Percentiles rank a stretch among this genome's conserved stretches.
phyloP scores from a whole-genome alignment of 768 basidiomycete genomes.

The Suillus plorans region DNA sequence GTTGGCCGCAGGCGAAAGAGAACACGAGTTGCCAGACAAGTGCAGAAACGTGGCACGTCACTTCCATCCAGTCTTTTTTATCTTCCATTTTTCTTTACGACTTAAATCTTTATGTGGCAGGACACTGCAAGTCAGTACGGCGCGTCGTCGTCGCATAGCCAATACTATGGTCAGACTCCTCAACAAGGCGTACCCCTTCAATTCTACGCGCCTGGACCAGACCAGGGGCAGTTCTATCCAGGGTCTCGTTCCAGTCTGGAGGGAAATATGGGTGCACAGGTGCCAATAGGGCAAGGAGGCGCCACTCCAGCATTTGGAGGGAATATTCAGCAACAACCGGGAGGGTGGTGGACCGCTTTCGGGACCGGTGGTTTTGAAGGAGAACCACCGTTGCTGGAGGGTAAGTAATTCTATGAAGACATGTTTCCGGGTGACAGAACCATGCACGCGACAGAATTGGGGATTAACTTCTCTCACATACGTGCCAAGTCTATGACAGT shows the following conservation, averaged over 20 bases:
- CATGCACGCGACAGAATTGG: conserved; percentile 64
- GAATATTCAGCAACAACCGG: conserved; percentile 62
- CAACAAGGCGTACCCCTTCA: conserved; percentile 65
- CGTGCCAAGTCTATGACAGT: conserved; percentile 92
- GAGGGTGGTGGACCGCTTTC: conserved; percentile 95
- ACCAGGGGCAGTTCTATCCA: conserved; percentile 62
- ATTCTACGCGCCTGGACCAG: conserved; percentile 69
- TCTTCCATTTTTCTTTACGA: not conserved
- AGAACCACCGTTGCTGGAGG: conserved; percentile 93
- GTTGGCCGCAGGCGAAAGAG: not conserved
- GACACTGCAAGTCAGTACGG: conserved; percentile 59
- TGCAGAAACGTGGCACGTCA: conserved; percentile 6
- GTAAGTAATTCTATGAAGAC: conserved; percentile 41
- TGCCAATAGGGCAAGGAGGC: conserved; percentile 46
- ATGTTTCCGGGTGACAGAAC: conserved; percentile 2
- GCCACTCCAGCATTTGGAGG: conserved; percentile 60
- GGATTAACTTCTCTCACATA: conserved; percentile 97
- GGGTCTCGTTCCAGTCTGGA: conserved; percentile 78
- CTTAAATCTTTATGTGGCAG: conserved; percentile 64
- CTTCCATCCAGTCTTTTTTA: not conserved
- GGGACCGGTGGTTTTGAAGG: conserved; percentile 95
- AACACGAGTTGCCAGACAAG: conserved; percentile 12
- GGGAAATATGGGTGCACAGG: conserved; percentile 60
- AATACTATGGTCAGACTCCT: conserved; percentile 50
- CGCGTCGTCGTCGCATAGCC: conserved; percentile 51